Evolutionary conservation across 2,329 filamentous ascomycete species (phyloP), one percentile per base, ranked within the genome.

Genomic region (Myotisia sp.): DNA sequence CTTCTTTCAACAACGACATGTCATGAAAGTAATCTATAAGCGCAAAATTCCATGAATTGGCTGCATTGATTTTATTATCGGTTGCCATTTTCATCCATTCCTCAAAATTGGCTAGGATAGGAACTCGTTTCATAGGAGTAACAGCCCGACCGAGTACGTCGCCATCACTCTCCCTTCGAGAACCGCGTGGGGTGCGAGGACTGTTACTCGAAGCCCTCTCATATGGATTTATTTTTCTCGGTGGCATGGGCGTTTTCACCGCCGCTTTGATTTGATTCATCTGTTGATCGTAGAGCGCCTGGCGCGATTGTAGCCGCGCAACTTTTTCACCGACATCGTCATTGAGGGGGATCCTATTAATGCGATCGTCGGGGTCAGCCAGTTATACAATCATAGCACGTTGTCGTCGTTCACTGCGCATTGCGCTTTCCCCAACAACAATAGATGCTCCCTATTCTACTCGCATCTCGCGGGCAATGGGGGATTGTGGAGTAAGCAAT

Each of bases 1-100:
- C 90, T 52, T 98, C 90, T 54, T 92, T 92, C 30, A 98, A 67
- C 27, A 98, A 64, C 1, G 85, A 93, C 90, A 98, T 95, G 52
- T 98, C 90, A 58, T 98, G 87, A 51, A 98, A 98, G 60, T 98
- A 98, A 58, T 98, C 90, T 53, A 98, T 98, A 12, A 98, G 71
- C n/a, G 90, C 90, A 61, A 98, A 95, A 58, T 95, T 95, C 90
- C 90, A 98, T 19, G 86, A 94, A 58, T 98, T 98, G 39, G 79
- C 76, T 31, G 90, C 87, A 55, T 95, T 98, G 67, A 98, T 98
- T 60, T 90, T 90, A 63, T 98, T 98, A 64, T 98, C 90, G 10
- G 90, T 95, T 2, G 90, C 90, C 85, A 98, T 92, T 68, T 95
- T 98, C 85, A 98, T 95, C 90, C 87, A 95, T 56, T 98, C 90